Base-by-base conservation (phyloP, 306 rosid species). In the Quercus suber region DNA sequence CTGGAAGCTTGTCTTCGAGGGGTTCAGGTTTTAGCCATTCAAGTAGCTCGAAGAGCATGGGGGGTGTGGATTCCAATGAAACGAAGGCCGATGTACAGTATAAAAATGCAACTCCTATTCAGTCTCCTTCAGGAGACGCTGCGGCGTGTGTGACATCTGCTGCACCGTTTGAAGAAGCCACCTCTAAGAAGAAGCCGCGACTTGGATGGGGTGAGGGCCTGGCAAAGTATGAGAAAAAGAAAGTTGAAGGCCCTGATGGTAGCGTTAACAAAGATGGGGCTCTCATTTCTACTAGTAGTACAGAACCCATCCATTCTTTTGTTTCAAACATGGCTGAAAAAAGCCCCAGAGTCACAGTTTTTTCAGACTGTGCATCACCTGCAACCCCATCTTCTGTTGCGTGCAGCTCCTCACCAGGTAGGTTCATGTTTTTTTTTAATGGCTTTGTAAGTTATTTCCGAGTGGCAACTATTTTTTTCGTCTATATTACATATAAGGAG, bases 141-240 rank as follows among this genome's bases (percentile, higher is more conserved):
- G 90, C 90, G 71, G 87, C 91, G 8, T 90, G 96, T 78, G 88
- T 77, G 61, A 87, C 93, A 27, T 90, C 94, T 80, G 83, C 98
- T 79, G 89, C 85, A 18, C 93, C 89, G 15, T 89, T 81, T 49
- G 98, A 90, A 68, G 99, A 96, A 41, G 74, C 88, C 1, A 58
- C 80, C 73, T 96, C 98, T 21, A 85, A 93, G 81, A 96, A 96
- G 90, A 96, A 96, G 84, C 92, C 96, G 7, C 89, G 99, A 79
- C 88, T 96, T 73, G 89, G 89, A 55, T 96, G 99, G 99, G 99
- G 99, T 1, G 99, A 96, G 79, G 99, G 99, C 20, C 88, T 96
- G 69, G 98, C 99, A 17, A 96, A 93, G 91, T 96, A 90, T 65
- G 99, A 96, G 92, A 96, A 92, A 81, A 89, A 93, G 84, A 93